Evolutionary conservation across 2,329 filamentous ascomycete genomes (phyloP), one percentile per base, ranked within the genome.

Genomic region (Talaromyces albobiverticillius): DNA sequence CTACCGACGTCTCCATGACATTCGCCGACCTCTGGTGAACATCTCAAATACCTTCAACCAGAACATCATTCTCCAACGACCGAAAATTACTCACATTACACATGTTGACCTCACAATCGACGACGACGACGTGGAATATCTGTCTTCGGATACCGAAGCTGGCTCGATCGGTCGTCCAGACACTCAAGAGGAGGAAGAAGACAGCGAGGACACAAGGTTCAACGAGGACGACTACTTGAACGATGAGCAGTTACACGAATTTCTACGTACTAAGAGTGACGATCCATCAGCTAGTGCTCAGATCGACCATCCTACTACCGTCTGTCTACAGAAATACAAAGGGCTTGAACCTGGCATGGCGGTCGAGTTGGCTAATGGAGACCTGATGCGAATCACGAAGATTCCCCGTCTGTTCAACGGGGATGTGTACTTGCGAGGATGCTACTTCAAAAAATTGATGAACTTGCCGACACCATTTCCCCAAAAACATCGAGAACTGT

Each of bases 401-500:
- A 71, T 81, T 1, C 53, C 68, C 13, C 53, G 69, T 59, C 57
- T 67, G 5, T 8, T 53, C 0, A 58, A 49, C 0, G 58, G 60
- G 0, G 49, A 59, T 0, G 51, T 74, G 0, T 64, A 64, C 0
- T 61, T 82, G 2, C 62, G 64, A 36, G 77, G 78, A 0, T 61
- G 69, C 1, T 67, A 65, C 2, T 69, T 74, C 5, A 61, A 67
- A 4, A 66, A 67, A 8, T 63, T 65, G 1, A 67, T 64, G 2
- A 54, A 67, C 1, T 57, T 74, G 14, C 57, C 67, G 2, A 69
- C 68, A 0, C 64, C 71, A 11, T 61, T 80, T 2, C 71, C 71
- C 0, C 66, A 63, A 10, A 64, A 67, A 25, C 40, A 53, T 0
- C 76, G 81, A 42, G 80, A 83, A 55, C 53, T 83, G 20, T 70